A percentile compares a stretch with the other conserved stretches of the same genome.
Conservation (phyloP, 495 filamentous ascomycete species). For the Hyaloscypha variabilis region DNA sequence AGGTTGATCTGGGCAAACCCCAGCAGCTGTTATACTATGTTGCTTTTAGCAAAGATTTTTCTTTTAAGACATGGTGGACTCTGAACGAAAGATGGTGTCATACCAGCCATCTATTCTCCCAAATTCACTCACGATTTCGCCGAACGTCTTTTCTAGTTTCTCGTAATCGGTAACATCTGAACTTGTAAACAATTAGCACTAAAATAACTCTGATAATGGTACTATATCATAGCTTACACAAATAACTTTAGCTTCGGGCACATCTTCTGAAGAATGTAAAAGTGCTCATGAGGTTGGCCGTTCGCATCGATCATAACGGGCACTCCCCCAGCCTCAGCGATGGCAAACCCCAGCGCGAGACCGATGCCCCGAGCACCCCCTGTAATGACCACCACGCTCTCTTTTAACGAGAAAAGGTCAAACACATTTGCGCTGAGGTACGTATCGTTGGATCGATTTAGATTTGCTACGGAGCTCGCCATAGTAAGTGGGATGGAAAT, state of each 20-base stretch:
- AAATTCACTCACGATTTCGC: conserved; percentile 29
- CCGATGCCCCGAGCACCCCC: conserved; percentile 54
- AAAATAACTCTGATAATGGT: no score
- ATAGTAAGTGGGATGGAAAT: no score
- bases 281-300: conserved; percentile 23
- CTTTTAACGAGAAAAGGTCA: conserved; percentile 45
- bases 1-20: conserved; percentile 70
- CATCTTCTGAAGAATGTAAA: conserved; percentile 21
- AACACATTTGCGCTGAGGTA: not conserved
- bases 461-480: not conserved
- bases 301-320: conserved; percentile 49
- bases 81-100: not conserved
- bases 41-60: not conserved
- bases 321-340: conserved; percentile 53
- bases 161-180: conserved; percentile 21
- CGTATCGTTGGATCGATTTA: not conserved
- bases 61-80: not conserved
- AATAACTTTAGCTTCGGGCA: no score
- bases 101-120: conserved; percentile 29
- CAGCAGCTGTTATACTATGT: conserved; percentile 64
- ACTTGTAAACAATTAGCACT: not conserved
- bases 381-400: conserved; percentile 52
- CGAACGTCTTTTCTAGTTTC: conserved; percentile 22
- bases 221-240: no score
- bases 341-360: conserved; percentile 41